Evolutionary conservation across 352 stramenopile species (phyloP).

Genomic region (Phytophthora ohioensis): DNA sequence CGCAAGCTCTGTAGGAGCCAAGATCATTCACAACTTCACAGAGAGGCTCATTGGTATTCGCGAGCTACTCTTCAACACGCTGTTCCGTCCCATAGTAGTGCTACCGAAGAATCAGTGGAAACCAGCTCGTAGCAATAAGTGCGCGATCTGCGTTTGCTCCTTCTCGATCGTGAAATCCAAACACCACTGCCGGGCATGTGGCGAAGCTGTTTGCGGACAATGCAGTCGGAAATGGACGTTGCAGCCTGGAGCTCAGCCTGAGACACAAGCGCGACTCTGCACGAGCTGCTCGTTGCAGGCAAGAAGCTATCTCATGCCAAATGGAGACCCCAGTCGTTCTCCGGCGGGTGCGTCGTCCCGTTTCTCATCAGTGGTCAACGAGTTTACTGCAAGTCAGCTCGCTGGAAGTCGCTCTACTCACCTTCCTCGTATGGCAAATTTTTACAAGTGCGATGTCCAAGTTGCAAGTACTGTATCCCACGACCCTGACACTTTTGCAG

Average conservation of each 20-base stretch:
- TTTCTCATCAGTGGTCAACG: slow-evolving; percentile 36
- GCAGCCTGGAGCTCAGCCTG: slow-evolving; percentile 62
- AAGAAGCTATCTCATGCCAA: slow-evolving; percentile 60
- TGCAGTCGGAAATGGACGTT: slow-evolving; percentile 87
- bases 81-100: slow-evolving; percentile 77
- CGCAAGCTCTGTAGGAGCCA: slow-evolving; percentile 55
- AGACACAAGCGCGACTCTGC: slow-evolving; percentile 80
- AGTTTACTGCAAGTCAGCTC: slow-evolving; percentile 40
- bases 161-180: slow-evolving; percentile 82
- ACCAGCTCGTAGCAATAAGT: slow-evolving; percentile 62
- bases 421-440: slow-evolving; percentile 26
- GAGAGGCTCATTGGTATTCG: slow-evolving; percentile 82
- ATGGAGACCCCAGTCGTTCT: slow-evolving; percentile 40
- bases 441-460: slow-evolving; percentile 63
- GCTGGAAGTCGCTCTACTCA: slow-evolving; percentile 33
- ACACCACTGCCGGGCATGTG: slow-evolving; percentile 86
- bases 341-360: slow-evolving; percentile 47
- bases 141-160: slow-evolving; percentile 65
- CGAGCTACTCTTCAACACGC: slow-evolving; percentile 85
- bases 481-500: slow-evolving; percentile 65
- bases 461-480: slow-evolving; percentile 76
- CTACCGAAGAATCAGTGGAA: slow-evolving; percentile 74
- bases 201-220: slow-evolving; percentile 82
- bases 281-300: slow-evolving; percentile 84
- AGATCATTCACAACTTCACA: slow-evolving; percentile 85